These are phyloP conservation scores for Fusarium transvaalense DNA, from an alignment of 2,329 filamentous ascomycete species.

Conservation along the genomic window DNA sequence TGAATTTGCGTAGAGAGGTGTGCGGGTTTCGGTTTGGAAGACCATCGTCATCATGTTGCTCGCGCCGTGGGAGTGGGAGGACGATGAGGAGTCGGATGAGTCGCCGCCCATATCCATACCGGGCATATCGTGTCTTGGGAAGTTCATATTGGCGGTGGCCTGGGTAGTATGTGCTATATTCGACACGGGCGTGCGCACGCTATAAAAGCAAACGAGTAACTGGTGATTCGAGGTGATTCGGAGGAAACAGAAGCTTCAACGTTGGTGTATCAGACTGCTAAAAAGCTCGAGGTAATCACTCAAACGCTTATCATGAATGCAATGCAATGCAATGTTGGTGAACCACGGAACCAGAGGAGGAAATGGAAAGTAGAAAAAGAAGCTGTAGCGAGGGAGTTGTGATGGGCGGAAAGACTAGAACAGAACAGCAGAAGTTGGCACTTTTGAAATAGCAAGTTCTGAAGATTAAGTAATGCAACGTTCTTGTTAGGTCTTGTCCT, in stretches of 20 bases:
- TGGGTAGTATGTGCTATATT: background rate
- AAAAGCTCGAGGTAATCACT: background rate
- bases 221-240: background rate
- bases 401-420: background rate
- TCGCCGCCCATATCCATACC: conserved; percentile 38
- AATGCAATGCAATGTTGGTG: background rate
- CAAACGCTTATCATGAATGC: background rate
- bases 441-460: background rate
- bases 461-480: background rate
- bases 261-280: background rate
- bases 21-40: conserved; percentile 70
- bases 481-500: background rate
- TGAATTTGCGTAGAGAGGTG: conserved; percentile 67
- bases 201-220: background rate
- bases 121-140: conserved; percentile 46
- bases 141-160: conserved; percentile 30
- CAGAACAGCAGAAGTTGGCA: background rate
- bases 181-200: background rate
- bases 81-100: conserved; percentile 24
- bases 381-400: background rate
- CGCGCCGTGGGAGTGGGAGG: conserved; percentile 30
- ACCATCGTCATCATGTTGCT: conserved; percentile 60
- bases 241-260: background rate
- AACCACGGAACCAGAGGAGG: background rate
- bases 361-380: background rate